Evolutionary conservation across 352 stramenopile species (phyloP).

Genomic region (Pythium vanterpoolii): DNA sequence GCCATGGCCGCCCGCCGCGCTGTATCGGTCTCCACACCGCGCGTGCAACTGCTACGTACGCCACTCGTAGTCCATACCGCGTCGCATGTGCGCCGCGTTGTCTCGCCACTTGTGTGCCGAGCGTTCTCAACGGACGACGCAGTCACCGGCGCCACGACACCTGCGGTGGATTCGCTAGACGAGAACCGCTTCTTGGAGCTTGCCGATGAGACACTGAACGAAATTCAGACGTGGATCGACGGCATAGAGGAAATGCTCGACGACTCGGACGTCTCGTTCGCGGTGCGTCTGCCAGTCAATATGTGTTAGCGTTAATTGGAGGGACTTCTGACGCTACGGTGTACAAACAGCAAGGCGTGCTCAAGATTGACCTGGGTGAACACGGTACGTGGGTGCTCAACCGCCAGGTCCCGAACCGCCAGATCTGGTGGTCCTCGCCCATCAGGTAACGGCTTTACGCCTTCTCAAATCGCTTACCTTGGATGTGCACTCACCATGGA

Average conservation of each 20-base stretch:
- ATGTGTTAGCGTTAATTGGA: background rate
- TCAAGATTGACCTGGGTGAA: slow-evolving; percentile 93
- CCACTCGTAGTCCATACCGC: background rate
- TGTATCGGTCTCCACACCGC: background rate
- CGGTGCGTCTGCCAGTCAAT: slow-evolving; percentile 31
- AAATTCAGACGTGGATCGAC: slow-evolving; percentile 76
- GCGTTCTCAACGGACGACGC: slow-evolving; percentile 6
- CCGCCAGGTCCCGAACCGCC: slow-evolving; percentile 96
- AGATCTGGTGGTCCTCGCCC: slow-evolving; percentile 97
- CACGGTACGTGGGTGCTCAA: slow-evolving; percentile 97
- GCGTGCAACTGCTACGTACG: background rate
- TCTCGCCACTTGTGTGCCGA: background rate
- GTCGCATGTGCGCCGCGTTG: background rate
- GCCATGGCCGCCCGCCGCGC: background rate
- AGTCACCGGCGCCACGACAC: background rate
- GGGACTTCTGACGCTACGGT: background rate
- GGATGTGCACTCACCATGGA: background rate
- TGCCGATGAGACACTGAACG: slow-evolving; percentile 66
- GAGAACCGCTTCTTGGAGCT: slow-evolving; percentile 81
- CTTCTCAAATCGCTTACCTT: no score
- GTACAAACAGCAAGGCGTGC: slow-evolving; percentile 88
- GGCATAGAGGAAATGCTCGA: slow-evolving; percentile 86
- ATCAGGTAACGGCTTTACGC: no score
- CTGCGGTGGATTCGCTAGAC: slow-evolving; percentile 31
- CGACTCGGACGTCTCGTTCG: slow-evolving; percentile 75